Evolutionary conservation across 768 basidiomycete genomes (phyloP), one percentile per base, ranked within the genome.

Genomic region (Auricularia sp.): DNA sequence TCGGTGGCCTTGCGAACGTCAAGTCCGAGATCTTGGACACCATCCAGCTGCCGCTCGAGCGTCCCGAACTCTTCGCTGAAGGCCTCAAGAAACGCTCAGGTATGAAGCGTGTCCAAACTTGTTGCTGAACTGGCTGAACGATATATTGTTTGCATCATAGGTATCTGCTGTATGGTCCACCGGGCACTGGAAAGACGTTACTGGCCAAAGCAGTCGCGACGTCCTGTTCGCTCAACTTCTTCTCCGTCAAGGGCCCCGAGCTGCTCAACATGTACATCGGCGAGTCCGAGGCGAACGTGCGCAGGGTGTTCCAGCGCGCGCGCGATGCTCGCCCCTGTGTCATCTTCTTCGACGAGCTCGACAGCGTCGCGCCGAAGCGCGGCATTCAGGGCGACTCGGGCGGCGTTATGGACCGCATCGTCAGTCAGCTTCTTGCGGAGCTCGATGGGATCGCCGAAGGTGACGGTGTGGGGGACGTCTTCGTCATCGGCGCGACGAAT

Each of bases 241-340:
- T 98, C 77, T 95, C 93, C n/a, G 86, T 97, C 70, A 97, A 98
- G 74, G 95, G 95, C 0, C 95, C 95, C 3, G 95, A 98, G 71
- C 77, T 98, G 44, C 83, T 97, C 62, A 96, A 96, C 76, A 98
- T 98, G 95, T 98, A 96, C 76, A 96, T 98, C 70, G 95, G 95
- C 65, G 95, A 97, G 76, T 95, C 93, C 11, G 95, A 98, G 75
- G 97, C 98, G 67, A 99, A 98, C 75, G 95, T 99, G 47, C 85
- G 97, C 14, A 81, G 88, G 16, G 86, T 98, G 1, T 98, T 98
- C 74, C 92, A 95, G 72, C 84, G 86, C 13, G 95, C 95, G 34
- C 78, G 92, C 63, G 94, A 95, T 76, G 95, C 95, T 1, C 86
- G 85, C 63, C 95, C 95, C 7, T 98, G 95, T 74, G 89, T 97